Conservation (phyloP, 2,329 filamentous ascomycete species). For the Fusarium clavum region DNA sequence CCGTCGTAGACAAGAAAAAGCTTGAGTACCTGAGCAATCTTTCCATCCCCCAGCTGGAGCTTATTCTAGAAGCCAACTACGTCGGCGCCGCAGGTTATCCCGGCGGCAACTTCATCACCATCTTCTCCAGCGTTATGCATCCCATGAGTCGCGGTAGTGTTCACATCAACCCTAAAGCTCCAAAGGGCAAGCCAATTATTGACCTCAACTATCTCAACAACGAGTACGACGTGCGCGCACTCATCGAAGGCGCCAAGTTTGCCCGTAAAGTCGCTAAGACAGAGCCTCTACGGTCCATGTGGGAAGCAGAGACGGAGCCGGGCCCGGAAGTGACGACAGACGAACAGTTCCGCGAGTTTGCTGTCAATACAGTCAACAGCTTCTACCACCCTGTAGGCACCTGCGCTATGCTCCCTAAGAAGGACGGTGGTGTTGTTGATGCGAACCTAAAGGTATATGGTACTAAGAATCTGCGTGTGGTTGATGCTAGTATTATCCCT, state of each 20-base stretch:
- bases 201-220: constrained; percentile 4
- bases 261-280: constrained; percentile 3
- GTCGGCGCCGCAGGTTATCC: constrained; percentile 5
- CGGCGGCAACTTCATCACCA: background rate
- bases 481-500: constrained; percentile 15
- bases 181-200: background rate
- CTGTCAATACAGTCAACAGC: constrained; percentile 3
- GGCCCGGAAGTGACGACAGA: background rate
- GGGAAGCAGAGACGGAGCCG: background rate
- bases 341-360: background rate
- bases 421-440: constrained; percentile 2
- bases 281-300: background rate
- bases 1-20: constrained; percentile 4
- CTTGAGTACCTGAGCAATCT: background rate
- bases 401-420: constrained; percentile 4
- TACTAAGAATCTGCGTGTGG: background rate
- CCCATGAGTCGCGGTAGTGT: constrained; percentile 11
- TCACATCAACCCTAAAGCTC: background rate
- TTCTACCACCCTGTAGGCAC: constrained; percentile 1
- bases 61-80: constrained; percentile 8
- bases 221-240: background rate
- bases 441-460: background rate
- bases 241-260: constrained; percentile 2
- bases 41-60: constrained; percentile 3
- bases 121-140: constrained; percentile 4